phyloP scores from a whole-genome alignment of 2,329 filamentous ascomycete genomes.

The Claviceps citrina region DNA sequence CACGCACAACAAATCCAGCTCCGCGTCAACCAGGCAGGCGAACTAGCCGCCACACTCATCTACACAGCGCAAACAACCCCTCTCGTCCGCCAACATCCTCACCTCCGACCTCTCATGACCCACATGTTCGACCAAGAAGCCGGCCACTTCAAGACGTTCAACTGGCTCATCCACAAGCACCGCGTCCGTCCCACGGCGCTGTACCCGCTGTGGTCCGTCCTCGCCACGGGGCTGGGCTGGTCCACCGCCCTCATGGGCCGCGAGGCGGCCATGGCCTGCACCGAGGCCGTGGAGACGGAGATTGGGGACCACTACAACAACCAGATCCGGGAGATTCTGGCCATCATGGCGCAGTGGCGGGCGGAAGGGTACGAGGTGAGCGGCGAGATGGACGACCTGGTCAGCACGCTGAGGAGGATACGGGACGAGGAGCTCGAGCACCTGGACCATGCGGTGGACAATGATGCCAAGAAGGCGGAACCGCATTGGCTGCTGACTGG shows the following conservation, averaged over 20 bases:
- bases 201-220: constrained; percentile 75
- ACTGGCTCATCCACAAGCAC: constrained; percentile 65
- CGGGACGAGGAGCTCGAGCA: constrained; percentile 95
- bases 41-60: constrained; percentile 90
- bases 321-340: constrained; percentile 68
- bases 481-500: constrained; percentile 82
- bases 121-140: constrained; percentile 98
- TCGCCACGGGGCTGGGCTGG: constrained; percentile 76
- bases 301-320: constrained; percentile 93
- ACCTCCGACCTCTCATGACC: constrained; percentile 78
- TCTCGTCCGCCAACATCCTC: constrained; percentile 65
- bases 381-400: constrained; percentile 57
- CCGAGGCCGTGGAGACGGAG: constrained; percentile 95
- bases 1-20: constrained; percentile 32
- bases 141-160: constrained; percentile 75
- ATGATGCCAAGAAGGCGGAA: constrained; percentile 78
- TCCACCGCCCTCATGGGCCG: constrained; percentile 74
- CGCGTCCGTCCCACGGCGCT: constrained; percentile 84
- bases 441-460: constrained; percentile 82
- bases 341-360: constrained; percentile 67
- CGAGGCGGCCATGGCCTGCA: constrained; percentile 96
- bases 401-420: constrained; percentile 64
- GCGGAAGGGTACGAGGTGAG: constrained; percentile 65
- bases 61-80: constrained; percentile 78
- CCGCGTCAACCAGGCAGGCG: constrained; percentile 92